A percentile compares a stretch with the other conserved stretches of the same genome.
These are phyloP conservation scores for Plasmodium coatneyi DNA, from an alignment of 169 alveolate species.

Conservation along the genomic window DNA sequence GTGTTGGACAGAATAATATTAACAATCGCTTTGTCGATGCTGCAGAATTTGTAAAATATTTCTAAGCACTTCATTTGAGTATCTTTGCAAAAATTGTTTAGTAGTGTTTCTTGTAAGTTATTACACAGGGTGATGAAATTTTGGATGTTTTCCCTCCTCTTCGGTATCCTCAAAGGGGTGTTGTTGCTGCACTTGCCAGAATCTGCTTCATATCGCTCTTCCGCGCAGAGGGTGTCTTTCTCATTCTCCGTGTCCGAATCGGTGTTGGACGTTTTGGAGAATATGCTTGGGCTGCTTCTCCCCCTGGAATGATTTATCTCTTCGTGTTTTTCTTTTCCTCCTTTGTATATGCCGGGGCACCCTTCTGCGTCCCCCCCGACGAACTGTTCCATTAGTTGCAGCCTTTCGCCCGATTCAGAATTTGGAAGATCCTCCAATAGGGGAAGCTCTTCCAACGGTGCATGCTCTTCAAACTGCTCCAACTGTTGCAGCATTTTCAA, in stretches of 20 bases:
- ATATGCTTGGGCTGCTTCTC: not conserved
- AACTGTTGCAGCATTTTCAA: not conserved
- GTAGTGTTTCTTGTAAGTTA: slow-evolving; percentile 70
- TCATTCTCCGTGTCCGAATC: not conserved
- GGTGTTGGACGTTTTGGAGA: not conserved
- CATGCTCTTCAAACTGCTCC: not conserved
- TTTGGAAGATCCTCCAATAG: not conserved
- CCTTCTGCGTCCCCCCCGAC: not conserved
- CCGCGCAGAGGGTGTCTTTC: not conserved
- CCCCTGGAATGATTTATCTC: not conserved
- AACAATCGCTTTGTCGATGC: slow-evolving; percentile 47
- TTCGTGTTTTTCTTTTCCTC: not conserved
- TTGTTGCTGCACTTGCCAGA: not conserved
- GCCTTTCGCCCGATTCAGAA: not conserved
- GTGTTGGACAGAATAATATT: slow-evolving; percentile 49
- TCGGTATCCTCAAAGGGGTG: not conserved
- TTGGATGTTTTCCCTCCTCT: slow-evolving; percentile 13
- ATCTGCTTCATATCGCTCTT: not conserved
- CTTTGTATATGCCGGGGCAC: too few relatives aligned
- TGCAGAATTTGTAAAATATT: slow-evolving; percentile 51
- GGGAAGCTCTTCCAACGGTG: not conserved
- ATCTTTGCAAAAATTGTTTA: slow-evolving; percentile 58
- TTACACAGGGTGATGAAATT: slow-evolving; percentile 62
- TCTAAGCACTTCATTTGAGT: slow-evolving; percentile 74
- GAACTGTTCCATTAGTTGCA: not conserved